Evolutionary conservation across 441 rosid species (phyloP), one percentile per base, ranked within the genome.

Genomic region (Aleurites moluccanus): DNA sequence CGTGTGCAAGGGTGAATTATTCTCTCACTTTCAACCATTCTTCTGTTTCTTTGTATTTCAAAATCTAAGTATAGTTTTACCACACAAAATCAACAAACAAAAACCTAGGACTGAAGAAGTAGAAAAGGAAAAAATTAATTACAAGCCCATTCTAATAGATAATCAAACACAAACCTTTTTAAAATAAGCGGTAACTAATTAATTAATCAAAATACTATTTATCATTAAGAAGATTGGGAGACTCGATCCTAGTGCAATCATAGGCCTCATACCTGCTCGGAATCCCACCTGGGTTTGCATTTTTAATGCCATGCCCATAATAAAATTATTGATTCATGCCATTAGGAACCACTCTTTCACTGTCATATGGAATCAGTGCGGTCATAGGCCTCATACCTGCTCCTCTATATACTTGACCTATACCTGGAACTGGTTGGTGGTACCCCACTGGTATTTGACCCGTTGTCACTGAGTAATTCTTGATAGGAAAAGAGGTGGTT

Each of bases 231-330:
- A 6, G 76, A 79, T 40, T 82, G 88, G 14, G 86, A 76, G 59
- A 83, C 73, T 80, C 93, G 88, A 60, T 85, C 86, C 72, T 67
- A 47, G 80, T 65, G 59, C 67, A 64, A 85, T 76, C 72, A 85
- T n/a, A n/a, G n/a, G n/a, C n/a, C n/a, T 74, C 81, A 86, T 80
- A 21, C 93, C 94, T 8, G 84, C 85, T 85, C 2, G 82, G 84
- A 60, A 82, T 82, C 75, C 82, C 69, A 64, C 88, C 89, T 10
- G 88, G 75, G 66, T 63, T 62, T 25, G 74, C 72, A 69, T 83
- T 78, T 62, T 83, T 81, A 74, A 86, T 82, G 64, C 92, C 98
- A 38, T 91, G 91, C 66, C 92, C 98, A 33, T 91, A 91, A 79
- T 86, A 92, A 20, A 85, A 83, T 56, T 76, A 90, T 56, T 85